Evolutionary conservation across 2,329 filamentous ascomycete species (phyloP).

Genomic region (Hyphodiscus sp.): DNA sequence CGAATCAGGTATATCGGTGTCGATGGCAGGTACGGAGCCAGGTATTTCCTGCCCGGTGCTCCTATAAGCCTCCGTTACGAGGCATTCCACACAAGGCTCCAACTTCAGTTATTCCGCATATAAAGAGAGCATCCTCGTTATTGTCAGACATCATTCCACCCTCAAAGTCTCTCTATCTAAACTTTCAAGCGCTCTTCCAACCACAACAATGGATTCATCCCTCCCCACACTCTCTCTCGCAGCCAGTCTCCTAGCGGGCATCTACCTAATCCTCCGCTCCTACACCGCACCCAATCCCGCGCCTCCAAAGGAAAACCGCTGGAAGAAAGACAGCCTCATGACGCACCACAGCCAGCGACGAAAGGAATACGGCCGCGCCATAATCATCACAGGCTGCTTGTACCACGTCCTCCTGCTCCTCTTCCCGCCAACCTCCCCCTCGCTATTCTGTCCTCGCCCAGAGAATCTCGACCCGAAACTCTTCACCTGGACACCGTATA

Average conservation of each 20-base stretch:
- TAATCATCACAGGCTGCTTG: not conserved
- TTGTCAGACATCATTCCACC: no score
- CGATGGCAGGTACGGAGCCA: no score
- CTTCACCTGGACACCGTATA: conserved; percentile 24
- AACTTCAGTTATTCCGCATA: no score
- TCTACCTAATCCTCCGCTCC: conserved; percentile 3
- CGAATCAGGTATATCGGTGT: no score
- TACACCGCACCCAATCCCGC: conserved; percentile 9
- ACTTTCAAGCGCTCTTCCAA: no score
- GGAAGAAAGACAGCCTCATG: not conserved
- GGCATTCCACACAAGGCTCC: no score
- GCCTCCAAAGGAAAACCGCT: not conserved
- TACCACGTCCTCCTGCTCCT: conserved; percentile 12
- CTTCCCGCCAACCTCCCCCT: conserved; percentile 5
- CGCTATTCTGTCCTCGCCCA: conserved; percentile 9
- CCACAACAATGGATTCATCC: not conserved
- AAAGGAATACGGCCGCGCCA: no score
- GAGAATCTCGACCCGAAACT: conserved; percentile 10
- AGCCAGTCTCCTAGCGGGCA: not conserved
- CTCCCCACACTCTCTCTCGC: not conserved
- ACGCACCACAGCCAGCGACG: not conserved
- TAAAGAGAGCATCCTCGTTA: no score
- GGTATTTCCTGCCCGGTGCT: no score
- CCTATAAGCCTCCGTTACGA: no score
- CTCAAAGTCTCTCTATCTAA: no score